Evolutionary conservation across 805 yeast species (phyloP).

Genomic region (Metschnikowia gruessii): DNA sequence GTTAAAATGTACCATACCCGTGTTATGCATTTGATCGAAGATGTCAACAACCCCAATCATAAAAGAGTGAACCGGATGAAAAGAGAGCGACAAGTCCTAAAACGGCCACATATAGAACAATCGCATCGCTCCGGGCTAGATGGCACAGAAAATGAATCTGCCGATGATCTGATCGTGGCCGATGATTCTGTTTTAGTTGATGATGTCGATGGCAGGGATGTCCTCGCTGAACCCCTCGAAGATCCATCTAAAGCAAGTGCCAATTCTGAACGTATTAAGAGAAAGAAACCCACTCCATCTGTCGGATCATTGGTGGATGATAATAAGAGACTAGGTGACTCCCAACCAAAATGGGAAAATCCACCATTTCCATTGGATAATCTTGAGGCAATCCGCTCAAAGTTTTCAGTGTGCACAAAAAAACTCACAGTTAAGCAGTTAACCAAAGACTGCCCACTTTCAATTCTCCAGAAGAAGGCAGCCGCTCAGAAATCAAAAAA

Average conservation of each 20-base stretch:
- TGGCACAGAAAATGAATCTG: conserved; percentile 7
- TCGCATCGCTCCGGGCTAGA: conserved; percentile 1
- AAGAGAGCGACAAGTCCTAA: conserved; percentile 21
- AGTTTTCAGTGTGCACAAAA: conserved; percentile 2
- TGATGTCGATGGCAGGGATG: conserved; percentile 22
- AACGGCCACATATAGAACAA: conserved; percentile 7
- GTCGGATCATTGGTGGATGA: conserved; percentile 17
- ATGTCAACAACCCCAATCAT: conserved; percentile 33
- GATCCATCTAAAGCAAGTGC: conserved; percentile 1
- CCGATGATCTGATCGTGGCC: conserved; percentile 11
- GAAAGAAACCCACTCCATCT: conserved; percentile 19
- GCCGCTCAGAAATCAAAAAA: conserved; percentile 25
- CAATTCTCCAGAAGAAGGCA: conserved; percentile 22
- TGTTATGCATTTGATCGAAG: conserved; percentile 38
- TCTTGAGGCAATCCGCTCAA: conserved; percentile 12
- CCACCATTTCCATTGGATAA: conserved; percentile 27
- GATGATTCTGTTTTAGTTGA: conserved; percentile 10
- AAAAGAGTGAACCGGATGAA: conserved; percentile 33
- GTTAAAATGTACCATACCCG: conserved; percentile 47
- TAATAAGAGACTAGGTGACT: conserved; percentile 7
- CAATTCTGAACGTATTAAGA: conserved; percentile 9
- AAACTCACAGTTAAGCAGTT: conserved; percentile 11
- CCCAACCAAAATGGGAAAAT: conserved; percentile 11
- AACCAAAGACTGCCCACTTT: conserved; percentile 19
- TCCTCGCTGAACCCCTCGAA: conserved; percentile 7